Evolutionary conservation across 106 monocot genomes (phyloP).

Genomic region (Ottelia alismoides): DNA sequence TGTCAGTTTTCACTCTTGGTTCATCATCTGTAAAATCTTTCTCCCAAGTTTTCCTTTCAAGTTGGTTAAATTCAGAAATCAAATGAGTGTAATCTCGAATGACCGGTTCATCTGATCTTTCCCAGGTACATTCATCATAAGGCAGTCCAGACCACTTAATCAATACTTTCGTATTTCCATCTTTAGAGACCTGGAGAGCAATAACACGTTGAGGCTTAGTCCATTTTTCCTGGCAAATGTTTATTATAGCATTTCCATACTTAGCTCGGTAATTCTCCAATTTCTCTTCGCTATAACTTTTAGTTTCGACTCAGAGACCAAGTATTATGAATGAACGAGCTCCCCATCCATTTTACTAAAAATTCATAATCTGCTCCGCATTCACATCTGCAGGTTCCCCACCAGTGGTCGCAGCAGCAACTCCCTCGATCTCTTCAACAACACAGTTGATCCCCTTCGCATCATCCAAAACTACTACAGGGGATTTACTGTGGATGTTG

Average conservation of each 20-base stretch:
- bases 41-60: constrained; percentile 47
- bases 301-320: constrained; percentile 78
- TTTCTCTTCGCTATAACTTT: constrained; percentile 84
- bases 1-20: constrained; percentile 23
- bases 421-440: no score
- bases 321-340: constrained; percentile 82
- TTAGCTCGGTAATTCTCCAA: constrained; percentile 92
- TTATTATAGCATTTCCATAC: constrained; percentile 60
- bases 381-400: no score
- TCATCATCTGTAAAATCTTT: constrained; percentile 27
- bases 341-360: constrained; percentile 91
- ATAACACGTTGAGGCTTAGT: constrained; percentile 66
- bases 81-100: constrained; percentile 37
- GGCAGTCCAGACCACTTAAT: constrained; percentile 79
- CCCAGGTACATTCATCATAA: constrained; percentile 99
- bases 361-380: constrained; percentile 87
- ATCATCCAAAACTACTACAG: no score
- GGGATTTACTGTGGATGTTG: no score
- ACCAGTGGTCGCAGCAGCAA: no score
- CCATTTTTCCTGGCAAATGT: constrained; percentile 87
- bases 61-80: constrained; percentile 39
- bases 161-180: constrained; percentile 48
- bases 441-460: no score
- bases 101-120: constrained; percentile 68
- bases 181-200: constrained; percentile 34